Evolutionary conservation across 1,139 yeast species (phyloP).

Genomic region (Geotrichum australiense): DNA sequence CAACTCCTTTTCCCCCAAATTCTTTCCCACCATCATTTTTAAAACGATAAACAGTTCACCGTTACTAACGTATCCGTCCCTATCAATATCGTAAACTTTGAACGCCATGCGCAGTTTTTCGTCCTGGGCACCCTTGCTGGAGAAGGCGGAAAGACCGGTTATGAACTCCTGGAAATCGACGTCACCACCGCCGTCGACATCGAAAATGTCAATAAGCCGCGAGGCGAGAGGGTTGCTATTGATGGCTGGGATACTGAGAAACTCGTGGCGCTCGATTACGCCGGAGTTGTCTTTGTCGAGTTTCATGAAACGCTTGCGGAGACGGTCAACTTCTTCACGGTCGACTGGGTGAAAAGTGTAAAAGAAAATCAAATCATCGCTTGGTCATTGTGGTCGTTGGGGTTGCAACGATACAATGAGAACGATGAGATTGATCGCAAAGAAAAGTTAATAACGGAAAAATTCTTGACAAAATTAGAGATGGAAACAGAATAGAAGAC

Average conservation of each 20-base stretch:
- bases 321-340: slow-evolving; percentile 82
- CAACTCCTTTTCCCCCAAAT: slow-evolving; percentile 75
- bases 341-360: slow-evolving; percentile 56
- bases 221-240: slow-evolving; percentile 83
- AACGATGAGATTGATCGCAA: too few relatives aligned
- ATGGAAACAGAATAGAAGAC: too few relatives aligned
- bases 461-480: too few relatives aligned
- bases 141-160: slow-evolving; percentile 80
- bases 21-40: slow-evolving; percentile 96
- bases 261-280: slow-evolving; percentile 83
- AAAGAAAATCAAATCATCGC: background rate
- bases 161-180: slow-evolving; percentile 96
- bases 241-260: slow-evolving; percentile 88
- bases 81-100: slow-evolving; percentile 89
- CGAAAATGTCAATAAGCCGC: slow-evolving; percentile 89
- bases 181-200: slow-evolving; percentile 86
- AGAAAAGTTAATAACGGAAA: too few relatives aligned
- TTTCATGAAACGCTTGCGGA: slow-evolving; percentile 90
- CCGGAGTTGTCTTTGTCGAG: slow-evolving; percentile 91
- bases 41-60: slow-evolving; percentile 90
- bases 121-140: slow-evolving; percentile 76
- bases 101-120: slow-evolving; percentile 88
- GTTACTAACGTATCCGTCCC: slow-evolving; percentile 90
- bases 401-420: background rate
- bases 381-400: background rate